A percentile compares a stretch with the other conserved stretches of the same genome.
Conservation (phyloP, 495 filamentous ascomycete genomes). For the Aspergillus conjunctus region DNA sequence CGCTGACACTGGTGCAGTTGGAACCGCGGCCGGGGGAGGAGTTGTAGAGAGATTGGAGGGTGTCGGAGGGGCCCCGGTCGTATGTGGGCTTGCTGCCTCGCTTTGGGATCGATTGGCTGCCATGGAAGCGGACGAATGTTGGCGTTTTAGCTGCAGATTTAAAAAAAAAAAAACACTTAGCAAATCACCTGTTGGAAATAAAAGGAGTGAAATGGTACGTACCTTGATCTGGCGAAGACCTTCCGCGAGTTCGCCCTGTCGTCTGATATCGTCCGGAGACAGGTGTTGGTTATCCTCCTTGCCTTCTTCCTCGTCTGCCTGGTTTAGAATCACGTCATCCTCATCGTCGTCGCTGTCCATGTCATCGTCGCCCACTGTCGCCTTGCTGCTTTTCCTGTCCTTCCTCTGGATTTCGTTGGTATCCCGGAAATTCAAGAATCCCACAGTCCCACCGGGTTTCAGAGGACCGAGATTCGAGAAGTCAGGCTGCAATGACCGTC, state of each 20-base stretch:
- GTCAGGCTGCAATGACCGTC: constrained; percentile 75
- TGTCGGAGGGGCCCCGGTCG: constrained; percentile 41
- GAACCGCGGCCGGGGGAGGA: constrained; percentile 31
- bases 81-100: constrained; percentile 47
- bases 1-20: constrained; percentile 14
- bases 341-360: constrained; percentile 77
- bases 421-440: constrained; percentile 90
- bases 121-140: constrained; percentile 82
- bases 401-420: constrained; percentile 51
- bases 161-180: constrained; percentile 22
- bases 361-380: constrained; percentile 55
- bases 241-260: constrained; percentile 84
- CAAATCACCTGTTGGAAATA: neutral
- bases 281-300: constrained; percentile 64
- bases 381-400: constrained; percentile 56
- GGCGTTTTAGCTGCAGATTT: constrained; percentile 78
- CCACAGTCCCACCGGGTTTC: constrained; percentile 77
- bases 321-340: constrained; percentile 55
- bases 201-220: constrained; percentile 35
- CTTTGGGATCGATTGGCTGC: constrained; percentile 45
- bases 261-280: constrained; percentile 78
- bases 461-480: constrained; percentile 84
- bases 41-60: constrained; percentile 45
- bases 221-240: constrained; percentile 92
- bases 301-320: constrained; percentile 72